Base-by-base conservation (phyloP, 73 alveolate species). In the Tetrahymena malaccensis region DNA sequence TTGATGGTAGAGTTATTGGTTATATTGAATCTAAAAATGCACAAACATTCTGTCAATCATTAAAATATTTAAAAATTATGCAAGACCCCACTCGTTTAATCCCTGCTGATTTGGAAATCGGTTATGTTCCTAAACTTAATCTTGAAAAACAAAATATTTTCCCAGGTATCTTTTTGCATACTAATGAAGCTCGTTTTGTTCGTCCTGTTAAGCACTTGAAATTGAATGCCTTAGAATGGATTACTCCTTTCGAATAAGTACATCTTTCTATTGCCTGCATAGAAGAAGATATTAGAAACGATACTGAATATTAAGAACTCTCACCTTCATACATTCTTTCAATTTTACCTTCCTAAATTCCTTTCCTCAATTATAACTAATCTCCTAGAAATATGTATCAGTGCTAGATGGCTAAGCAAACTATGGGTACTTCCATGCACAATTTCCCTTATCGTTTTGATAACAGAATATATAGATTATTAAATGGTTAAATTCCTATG, bases 401-500 rank as follows among this genome's bases (percentile, higher is more conserved):
- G 95, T 99, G 99, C 97, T 98, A 99, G 96, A 99, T 99, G 99
- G 99, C 99, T 43, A 99, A 99, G 97, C 99, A 99, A 98, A 99
- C 99, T 21, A 98, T 99, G 99, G 99, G 99, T 27, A 98, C 99
- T 27, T 99, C 99, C 4, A 98, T 97, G 97, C 99, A 98, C 97
- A 98, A 98, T 95, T 98, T 98, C 95, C 99, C 99, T 25, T 98
- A 96, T 96, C 96, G 99, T 94, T 96, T 97, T 84, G 99, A 99
- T 97, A 99, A 98, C 96, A 99, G 98, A 97, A 96, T 97, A 31
- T 98, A 98, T 96, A 95, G 99, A 55, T 58, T 98, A 13, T 96
- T 98, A 94, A 96, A 96, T 96, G 99, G 99, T 40, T 98, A 99
- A 96, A 98, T 97, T 34, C 99, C 99, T 6, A 93, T 99, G 58